Conservation (phyloP, 2,329 filamentous ascomycete species). For the Cladosporium sp. region DNA sequence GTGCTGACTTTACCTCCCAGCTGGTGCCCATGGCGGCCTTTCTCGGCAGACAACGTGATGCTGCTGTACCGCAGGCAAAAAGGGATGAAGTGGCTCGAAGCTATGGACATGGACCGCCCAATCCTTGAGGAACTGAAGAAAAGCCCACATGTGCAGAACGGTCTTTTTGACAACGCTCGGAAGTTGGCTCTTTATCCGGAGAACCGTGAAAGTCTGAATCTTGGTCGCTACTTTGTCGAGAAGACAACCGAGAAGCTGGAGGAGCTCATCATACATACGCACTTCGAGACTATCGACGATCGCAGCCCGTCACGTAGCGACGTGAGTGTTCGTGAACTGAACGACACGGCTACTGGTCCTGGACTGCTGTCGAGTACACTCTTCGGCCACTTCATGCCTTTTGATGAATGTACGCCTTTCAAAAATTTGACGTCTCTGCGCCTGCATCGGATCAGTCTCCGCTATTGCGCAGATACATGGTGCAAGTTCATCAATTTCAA, state of each 20-base stretch:
- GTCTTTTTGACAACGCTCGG: slow-evolving; percentile 38
- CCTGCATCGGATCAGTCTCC: slow-evolving; percentile 42
- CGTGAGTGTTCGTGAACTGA: slow-evolving; percentile 36
- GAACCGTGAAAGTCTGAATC: slow-evolving; percentile 40
- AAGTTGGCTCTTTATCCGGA: slow-evolving; percentile 48
- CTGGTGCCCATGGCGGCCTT: slow-evolving; percentile 48
- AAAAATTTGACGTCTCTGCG: slow-evolving; percentile 41
- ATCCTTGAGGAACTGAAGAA: slow-evolving; percentile 41
- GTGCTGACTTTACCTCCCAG: slow-evolving; percentile 22
- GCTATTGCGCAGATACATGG: slow-evolving; percentile 46
- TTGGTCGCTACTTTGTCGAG: slow-evolving; percentile 41
- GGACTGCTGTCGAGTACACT: slow-evolving; percentile 44
- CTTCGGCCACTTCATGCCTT: slow-evolving; percentile 45
- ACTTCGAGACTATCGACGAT: slow-evolving; percentile 38
- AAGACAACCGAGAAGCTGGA: slow-evolving; percentile 39
- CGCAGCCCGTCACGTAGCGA: slow-evolving; percentile 23
- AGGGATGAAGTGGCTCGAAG: slow-evolving; percentile 46
- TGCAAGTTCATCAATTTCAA: slow-evolving; percentile 45
- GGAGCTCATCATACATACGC: slow-evolving; percentile 45
- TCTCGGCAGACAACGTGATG: slow-evolving; percentile 45
- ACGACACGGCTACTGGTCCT: slow-evolving; percentile 44
- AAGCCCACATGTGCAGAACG: slow-evolving; percentile 35
- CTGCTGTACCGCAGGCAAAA: slow-evolving; percentile 47
- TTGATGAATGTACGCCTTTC: slow-evolving; percentile 43
- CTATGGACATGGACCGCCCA: slow-evolving; percentile 42